A percentile compares a stretch with the other conserved stretches of the same genome.
These are phyloP conservation scores for Pleurotus giganteus DNA, from an alignment of 768 basidiomycete genomes.

Conservation along the genomic window DNA sequence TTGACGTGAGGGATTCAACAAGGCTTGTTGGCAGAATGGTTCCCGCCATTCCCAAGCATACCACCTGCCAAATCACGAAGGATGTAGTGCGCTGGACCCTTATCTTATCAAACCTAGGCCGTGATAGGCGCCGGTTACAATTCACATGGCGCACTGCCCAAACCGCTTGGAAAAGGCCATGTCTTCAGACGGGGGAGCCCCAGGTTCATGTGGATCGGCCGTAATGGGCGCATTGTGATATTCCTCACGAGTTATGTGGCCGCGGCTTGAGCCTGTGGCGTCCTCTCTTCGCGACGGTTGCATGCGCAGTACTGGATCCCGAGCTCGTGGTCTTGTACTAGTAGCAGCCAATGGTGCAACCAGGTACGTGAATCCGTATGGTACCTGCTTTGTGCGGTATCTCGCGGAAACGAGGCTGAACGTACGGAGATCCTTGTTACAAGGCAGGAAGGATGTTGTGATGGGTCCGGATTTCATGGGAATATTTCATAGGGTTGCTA, in stretches of 20 bases:
- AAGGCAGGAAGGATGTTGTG: too few relatives aligned
- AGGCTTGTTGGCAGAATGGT: conserved; percentile 7
- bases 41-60: conserved; percentile 5
- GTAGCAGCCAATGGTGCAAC: too few relatives aligned
- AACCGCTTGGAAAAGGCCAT: not conserved
- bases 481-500: too few relatives aligned
- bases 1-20: not conserved
- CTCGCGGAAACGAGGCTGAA: too few relatives aligned
- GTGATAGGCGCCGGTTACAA: not conserved
- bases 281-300: not conserved
- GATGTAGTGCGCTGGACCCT: not conserved
- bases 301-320: too few relatives aligned
- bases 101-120: conserved; percentile 8
- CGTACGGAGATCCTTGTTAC: too few relatives aligned
- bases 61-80: conserved; percentile 9
- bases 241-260: not conserved
- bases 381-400: too few relatives aligned
- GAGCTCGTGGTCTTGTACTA: too few relatives aligned
- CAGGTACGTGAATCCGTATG: too few relatives aligned
- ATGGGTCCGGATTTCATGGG: too few relatives aligned
- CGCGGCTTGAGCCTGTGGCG: not conserved
- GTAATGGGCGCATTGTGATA: not conserved
- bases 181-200: conserved; percentile 4
- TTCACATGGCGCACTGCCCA: not conserved
- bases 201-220: conserved; percentile 1